phyloP scores from a whole-genome alignment of 2,329 filamentous ascomycete genomes.

The Cercospora canescens region DNA sequence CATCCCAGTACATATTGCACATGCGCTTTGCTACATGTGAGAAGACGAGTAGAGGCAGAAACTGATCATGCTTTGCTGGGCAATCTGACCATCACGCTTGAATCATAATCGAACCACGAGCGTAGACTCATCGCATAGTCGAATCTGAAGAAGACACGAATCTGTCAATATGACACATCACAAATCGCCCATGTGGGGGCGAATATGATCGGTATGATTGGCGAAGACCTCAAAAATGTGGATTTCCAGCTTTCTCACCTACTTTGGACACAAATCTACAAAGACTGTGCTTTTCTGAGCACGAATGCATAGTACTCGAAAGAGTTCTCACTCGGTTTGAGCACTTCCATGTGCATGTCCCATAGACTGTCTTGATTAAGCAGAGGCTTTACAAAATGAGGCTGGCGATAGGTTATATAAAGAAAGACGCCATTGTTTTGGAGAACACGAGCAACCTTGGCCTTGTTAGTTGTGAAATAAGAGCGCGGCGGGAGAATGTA shows the following conservation, averaged over 20 bases:
- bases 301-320: slow-evolving; percentile 55
- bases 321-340: slow-evolving; percentile 39
- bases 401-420: slow-evolving; percentile 53
- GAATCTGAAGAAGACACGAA: no score
- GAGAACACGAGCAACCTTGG: slow-evolving; percentile 31
- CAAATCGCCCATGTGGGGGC: background rate
- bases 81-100: background rate
- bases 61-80: background rate
- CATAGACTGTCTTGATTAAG: slow-evolving; percentile 47
- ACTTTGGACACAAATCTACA: background rate
- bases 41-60: background rate
- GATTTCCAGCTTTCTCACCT: background rate
- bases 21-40: background rate
- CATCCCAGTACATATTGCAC: no score
- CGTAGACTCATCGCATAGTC: background rate
- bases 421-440: slow-evolving; percentile 33
- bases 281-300: slow-evolving; percentile 36
- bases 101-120: background rate
- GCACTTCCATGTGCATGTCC: slow-evolving; percentile 46
- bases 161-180: background rate
- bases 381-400: slow-evolving; percentile 55
- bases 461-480: background rate
- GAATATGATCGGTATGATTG: no score
- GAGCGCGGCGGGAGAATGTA: background rate
- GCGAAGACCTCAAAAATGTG: background rate